These are phyloP conservation scores for Trichosporon ovoides DNA, from an alignment of 1,284 basidiomycete genomes.

Conservation along the genomic window DNA sequence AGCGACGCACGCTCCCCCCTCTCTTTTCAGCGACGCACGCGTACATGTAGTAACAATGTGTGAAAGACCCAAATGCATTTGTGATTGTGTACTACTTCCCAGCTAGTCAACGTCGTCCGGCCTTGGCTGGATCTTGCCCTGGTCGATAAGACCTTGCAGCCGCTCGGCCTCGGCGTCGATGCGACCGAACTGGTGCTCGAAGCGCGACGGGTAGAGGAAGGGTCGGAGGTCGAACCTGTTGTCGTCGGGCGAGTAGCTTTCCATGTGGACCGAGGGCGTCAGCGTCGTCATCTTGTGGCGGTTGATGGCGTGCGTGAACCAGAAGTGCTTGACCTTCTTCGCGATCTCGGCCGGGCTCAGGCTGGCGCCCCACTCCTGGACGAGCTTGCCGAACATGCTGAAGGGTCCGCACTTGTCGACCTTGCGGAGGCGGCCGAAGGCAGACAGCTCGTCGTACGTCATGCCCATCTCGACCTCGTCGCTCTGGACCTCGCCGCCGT, in stretches of 20 bases:
- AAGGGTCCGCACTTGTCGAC: constrained; percentile 96
- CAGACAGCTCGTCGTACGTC: constrained; percentile 95
- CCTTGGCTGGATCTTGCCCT: constrained; percentile 44
- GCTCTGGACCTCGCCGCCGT: constrained; percentile 85
- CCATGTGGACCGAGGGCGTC: constrained; percentile 94
- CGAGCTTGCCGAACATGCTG: constrained; percentile 89
- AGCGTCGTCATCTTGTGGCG: constrained; percentile 99
- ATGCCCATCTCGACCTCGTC: constrained; percentile 99
- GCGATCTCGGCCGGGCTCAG: constrained; percentile 85
- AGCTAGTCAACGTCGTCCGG: constrained; percentile 44
- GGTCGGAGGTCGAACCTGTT: constrained; percentile 82
- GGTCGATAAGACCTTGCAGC: constrained; percentile 52
- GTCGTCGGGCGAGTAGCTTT: constrained; percentile 46
- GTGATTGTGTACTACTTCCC: background rate
- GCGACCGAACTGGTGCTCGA: constrained; percentile 93
- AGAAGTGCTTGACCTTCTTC: constrained; percentile 95
- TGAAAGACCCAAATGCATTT: background rate
- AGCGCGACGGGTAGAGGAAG: constrained; percentile 89
- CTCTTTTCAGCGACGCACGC: too few species aligned
- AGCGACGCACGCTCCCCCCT: too few species aligned
- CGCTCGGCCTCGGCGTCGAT: constrained; percentile 77
- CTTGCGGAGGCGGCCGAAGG: constrained; percentile 89
- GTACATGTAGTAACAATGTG: background rate
- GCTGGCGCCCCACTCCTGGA: constrained; percentile 77
- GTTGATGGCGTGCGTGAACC: constrained; percentile 94